phyloP scores from a whole-genome alignment of 441 rosid genomes.

The Mallotus japonicus region DNA sequence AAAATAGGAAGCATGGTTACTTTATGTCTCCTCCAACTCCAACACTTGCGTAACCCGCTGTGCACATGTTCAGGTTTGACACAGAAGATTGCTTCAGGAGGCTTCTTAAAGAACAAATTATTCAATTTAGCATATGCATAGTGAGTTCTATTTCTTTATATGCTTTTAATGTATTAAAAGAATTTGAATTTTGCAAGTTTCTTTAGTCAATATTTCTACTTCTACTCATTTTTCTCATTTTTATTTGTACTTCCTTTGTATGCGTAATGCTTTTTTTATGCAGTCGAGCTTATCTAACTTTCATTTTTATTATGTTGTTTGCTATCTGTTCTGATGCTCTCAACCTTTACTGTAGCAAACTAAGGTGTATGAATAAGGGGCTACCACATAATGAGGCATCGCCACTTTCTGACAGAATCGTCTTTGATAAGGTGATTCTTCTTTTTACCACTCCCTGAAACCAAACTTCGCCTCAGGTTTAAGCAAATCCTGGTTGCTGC shows the following conservation, averaged over 20 bases:
- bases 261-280: neutral
- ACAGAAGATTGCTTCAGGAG: constrained; percentile 68
- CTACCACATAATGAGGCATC: constrained; percentile 60
- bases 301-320: constrained; percentile 14
- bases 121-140: constrained; percentile 69
- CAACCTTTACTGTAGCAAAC: constrained; percentile 52
- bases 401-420: constrained; percentile 80
- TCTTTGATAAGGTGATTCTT: constrained; percentile 72
- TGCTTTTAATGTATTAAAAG: neutral
- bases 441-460: too few relatives aligned
- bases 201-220: neutral
- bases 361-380: constrained; percentile 63
- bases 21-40: neutral
- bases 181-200: neutral
- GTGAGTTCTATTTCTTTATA: constrained; percentile 47
- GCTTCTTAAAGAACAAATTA: constrained; percentile 55
- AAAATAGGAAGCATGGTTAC: neutral
- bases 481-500: constrained; percentile 5
- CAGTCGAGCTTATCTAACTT: neutral
- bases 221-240: neutral
- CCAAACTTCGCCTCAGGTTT: neutral
- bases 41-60: constrained; percentile 15
- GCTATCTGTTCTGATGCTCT: neutral
- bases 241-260: neutral
- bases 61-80: constrained; percentile 55